Evolutionary conservation across 1,284 basidiomycete genomes (phyloP), one percentile per base, ranked within the genome.

Genomic region (Paramarasmius palmivorus): DNA sequence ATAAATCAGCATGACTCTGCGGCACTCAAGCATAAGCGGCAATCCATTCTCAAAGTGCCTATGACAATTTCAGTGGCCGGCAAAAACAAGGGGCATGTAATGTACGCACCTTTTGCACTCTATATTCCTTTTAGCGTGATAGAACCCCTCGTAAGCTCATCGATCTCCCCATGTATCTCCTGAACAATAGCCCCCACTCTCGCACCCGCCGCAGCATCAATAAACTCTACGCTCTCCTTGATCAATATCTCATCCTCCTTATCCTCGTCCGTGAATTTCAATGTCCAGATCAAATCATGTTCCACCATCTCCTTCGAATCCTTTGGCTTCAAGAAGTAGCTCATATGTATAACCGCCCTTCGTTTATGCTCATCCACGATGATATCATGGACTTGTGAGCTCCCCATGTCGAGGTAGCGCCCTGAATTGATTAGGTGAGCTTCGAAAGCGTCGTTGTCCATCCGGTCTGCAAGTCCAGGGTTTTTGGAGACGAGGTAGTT

Each of bases 301-400:
- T 57, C 56, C 19, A 57, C 53, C 12, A 41, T 52, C 50, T 57
- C 56, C 6, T 46, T 42, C 17, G 49, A 54, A 4, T 53, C 56
- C 29, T 47, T 55, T n/a, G 53, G 37, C 44, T 19, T 51, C n/a
- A 57, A 42, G 32, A 55, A 55, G 26, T 57, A 57, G 32, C 56
- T 57, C 56, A 57, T 57, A 20, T 40, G 47, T 8, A 51, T 22
- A 1, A 36, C 25, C 36, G 56, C 23, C 39, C 52, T 57, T 22
- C 56, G 19, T 55, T 54, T 49, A 54, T 41, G 29, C 46, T 44
- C 56, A 25, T 57, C 53, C 47, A 57, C 34, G 20, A 57, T 38
- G 20, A 55, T 50, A 35, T 55, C 53, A 23, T 46, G 49, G 10
- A 52, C 23, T 19, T 57, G 40, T 10, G 25, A 20, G 4, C 35